Conservation (phyloP, 108 stramenopile species). For the Cyclotella baltica region DNA sequence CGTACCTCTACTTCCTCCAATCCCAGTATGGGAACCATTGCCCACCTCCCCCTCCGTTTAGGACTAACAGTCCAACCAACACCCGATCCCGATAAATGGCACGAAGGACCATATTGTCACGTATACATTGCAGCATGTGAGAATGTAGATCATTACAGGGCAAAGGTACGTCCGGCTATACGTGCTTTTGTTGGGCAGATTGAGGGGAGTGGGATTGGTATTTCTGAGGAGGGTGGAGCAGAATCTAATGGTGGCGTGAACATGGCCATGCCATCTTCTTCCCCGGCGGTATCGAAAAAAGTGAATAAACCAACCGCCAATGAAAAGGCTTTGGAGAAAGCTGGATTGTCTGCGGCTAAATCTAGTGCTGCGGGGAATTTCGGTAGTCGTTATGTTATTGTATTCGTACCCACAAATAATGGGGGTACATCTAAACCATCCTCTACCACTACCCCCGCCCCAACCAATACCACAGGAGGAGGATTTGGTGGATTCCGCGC, state of each 20-base stretch:
- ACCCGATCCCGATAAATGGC: conserved; percentile 72
- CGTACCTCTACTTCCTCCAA: conserved; percentile 39
- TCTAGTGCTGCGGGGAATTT: conserved; percentile 50
- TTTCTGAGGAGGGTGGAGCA: background rate
- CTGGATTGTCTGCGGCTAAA: conserved; percentile 20
- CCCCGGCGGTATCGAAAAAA: background rate
- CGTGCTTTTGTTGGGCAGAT: conserved; percentile 85
- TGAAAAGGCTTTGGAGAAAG: conserved; percentile 41
- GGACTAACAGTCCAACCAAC: conserved; percentile 47
- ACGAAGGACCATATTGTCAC: conserved; percentile 80
- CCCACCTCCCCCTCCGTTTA: conserved; percentile 57
- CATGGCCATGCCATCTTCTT: background rate
- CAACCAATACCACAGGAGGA: conserved; percentile 19
- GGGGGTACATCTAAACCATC: background rate
- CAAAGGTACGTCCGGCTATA: conserved; percentile 76
- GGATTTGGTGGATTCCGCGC: conserved; percentile 51
- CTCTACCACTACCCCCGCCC: background rate
- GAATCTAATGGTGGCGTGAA: background rate
- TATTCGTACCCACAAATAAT: conserved; percentile 61
- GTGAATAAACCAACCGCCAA: conserved; percentile 20
- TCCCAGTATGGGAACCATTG: conserved; percentile 44
- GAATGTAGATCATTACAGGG: conserved; percentile 74
- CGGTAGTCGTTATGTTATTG: conserved; percentile 69
- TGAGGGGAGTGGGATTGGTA: conserved; percentile 57
- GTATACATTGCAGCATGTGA: conserved; percentile 80